Conservation (phyloP, 2,329 filamentous ascomycete genomes). For the Pyrenochaeta sp. region DNA sequence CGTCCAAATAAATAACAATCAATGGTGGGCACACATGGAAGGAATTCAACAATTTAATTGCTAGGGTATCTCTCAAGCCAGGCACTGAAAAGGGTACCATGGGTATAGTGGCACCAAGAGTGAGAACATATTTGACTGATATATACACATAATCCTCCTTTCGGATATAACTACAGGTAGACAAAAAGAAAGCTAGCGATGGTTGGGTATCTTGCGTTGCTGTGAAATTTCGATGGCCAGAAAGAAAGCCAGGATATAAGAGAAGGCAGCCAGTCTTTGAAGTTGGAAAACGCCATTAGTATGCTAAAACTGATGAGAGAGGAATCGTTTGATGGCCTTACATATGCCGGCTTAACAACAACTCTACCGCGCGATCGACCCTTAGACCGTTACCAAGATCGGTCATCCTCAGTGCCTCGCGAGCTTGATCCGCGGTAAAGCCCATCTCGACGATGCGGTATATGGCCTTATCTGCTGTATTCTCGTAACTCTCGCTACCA, state of each 20-base stretch:
- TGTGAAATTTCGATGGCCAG: not conserved
- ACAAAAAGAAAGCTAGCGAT: not conserved
- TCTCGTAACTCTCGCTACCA: slow-evolving; percentile 51
- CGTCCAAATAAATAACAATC: no score
- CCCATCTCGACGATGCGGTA: slow-evolving; percentile 67
- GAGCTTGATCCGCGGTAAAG: slow-evolving; percentile 64
- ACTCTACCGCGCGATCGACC: slow-evolving; percentile 64
- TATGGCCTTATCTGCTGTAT: slow-evolving; percentile 66
- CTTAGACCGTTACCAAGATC: slow-evolving; percentile 68
- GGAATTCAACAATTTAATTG: no score
- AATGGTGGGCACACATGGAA: no score
- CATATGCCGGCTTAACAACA: slow-evolving; percentile 52
- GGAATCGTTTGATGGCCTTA: slow-evolving; percentile 1
- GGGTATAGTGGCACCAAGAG: no score
- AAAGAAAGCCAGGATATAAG: not conserved
- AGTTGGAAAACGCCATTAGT: not conserved
- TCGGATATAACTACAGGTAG: not conserved
- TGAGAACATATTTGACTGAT: no score
- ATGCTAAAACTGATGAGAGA: not conserved
- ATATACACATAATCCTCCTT: no score
- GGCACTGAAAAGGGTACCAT: no score
- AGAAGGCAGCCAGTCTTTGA: not conserved
- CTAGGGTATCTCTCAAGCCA: no score
- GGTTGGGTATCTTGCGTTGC: not conserved
- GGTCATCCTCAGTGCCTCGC: slow-evolving; percentile 65